phyloP scores from a whole-genome alignment of 2,329 filamentous ascomycete genomes.

The Dothistroma pini region DNA sequence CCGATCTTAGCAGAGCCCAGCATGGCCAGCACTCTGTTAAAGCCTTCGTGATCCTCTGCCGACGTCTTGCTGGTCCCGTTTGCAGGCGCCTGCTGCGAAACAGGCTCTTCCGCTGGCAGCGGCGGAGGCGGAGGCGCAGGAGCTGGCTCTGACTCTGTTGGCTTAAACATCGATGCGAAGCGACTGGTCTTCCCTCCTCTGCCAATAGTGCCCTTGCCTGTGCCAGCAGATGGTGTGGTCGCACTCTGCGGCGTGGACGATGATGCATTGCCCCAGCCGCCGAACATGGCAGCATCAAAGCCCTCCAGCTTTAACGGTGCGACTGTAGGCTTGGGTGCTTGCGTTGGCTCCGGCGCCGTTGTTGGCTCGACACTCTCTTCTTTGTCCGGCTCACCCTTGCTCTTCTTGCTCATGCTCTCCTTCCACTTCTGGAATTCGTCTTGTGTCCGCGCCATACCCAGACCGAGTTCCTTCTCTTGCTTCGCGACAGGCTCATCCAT shows the following conservation, averaged over 20 bases:
- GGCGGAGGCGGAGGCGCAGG: slow-evolving; percentile 10
- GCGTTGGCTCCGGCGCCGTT: slow-evolving; percentile 16
- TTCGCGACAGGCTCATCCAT: slow-evolving; percentile 61
- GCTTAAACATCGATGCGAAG: slow-evolving; percentile 70
- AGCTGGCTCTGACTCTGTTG: slow-evolving; percentile 22
- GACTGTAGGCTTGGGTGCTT: slow-evolving; percentile 40
- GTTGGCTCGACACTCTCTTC: slow-evolving; percentile 14
- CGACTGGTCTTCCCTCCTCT: slow-evolving; percentile 71
- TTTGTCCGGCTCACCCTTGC: slow-evolving; percentile 35
- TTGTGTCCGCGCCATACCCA: slow-evolving; percentile 59
- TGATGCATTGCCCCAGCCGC: slow-evolving; percentile 50
- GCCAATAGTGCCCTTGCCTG: slow-evolving; percentile 37
- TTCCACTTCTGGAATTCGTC: slow-evolving; percentile 96
- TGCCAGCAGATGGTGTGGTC: slow-evolving; percentile 16
- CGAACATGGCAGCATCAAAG: slow-evolving; percentile 76
- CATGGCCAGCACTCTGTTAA: slow-evolving; percentile 69
- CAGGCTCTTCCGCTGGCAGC: slow-evolving; percentile 11
- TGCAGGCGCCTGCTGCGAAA: slow-evolving; percentile 21
- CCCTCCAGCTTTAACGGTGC: slow-evolving; percentile 62
- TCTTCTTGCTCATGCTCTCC: slow-evolving; percentile 72
- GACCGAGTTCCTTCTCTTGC: slow-evolving; percentile 56
- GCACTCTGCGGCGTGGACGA: slow-evolving; percentile 12
- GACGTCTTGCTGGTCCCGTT: slow-evolving; percentile 37
- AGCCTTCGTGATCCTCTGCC: slow-evolving; percentile 78
- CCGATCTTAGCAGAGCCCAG: slow-evolving; percentile 56